Evolutionary conservation across 2,329 filamentous ascomycete species (phyloP).

Genomic region (Allantophomopsis lycopodina): DNA sequence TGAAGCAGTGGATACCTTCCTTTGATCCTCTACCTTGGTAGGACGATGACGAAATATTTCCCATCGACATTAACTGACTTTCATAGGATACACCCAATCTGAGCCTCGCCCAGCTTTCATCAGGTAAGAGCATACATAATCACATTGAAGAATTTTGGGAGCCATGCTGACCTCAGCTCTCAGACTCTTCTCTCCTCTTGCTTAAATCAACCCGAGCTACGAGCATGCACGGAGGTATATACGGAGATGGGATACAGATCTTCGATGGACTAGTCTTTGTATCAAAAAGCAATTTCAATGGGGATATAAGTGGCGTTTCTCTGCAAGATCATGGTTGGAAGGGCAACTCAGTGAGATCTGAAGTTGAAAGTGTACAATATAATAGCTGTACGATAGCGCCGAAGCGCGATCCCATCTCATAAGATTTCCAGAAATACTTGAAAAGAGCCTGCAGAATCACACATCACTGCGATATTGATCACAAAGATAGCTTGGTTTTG

Average conservation of each 20-base stretch:
- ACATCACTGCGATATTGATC: no score
- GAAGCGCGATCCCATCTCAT: constrained; percentile 14
- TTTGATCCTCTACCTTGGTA: constrained; percentile 93
- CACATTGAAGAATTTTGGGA: neutral
- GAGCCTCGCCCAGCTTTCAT: constrained; percentile 75
- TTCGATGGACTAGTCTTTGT: no score
- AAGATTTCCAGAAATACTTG: neutral
- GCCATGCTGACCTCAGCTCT: neutral
- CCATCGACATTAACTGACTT: constrained; percentile 7
- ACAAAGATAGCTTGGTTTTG: no score
- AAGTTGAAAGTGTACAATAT: constrained; percentile 1
- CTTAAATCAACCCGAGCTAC: constrained; percentile 23
- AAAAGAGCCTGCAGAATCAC: no score
- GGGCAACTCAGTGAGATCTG: no score
- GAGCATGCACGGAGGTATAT: no score
- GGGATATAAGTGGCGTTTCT: constrained; percentile 9
- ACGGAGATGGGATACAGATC: no score
- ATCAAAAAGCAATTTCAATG: no score
- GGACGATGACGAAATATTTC: constrained; percentile 10
- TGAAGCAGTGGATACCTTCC: constrained; percentile 75
- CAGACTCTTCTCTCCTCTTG: constrained; percentile 52
- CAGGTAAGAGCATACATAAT: constrained; percentile 32
- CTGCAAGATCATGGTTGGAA: constrained; percentile 2
- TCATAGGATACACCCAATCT: constrained; percentile 79
- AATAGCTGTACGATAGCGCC: constrained; percentile 16